Percentiles rank a stretch among this genome's conserved stretches.
These are phyloP conservation scores for Oryza glumipatula DNA, from an alignment of 176 grass and related monocot species.

Conservation along the genomic window DNA sequence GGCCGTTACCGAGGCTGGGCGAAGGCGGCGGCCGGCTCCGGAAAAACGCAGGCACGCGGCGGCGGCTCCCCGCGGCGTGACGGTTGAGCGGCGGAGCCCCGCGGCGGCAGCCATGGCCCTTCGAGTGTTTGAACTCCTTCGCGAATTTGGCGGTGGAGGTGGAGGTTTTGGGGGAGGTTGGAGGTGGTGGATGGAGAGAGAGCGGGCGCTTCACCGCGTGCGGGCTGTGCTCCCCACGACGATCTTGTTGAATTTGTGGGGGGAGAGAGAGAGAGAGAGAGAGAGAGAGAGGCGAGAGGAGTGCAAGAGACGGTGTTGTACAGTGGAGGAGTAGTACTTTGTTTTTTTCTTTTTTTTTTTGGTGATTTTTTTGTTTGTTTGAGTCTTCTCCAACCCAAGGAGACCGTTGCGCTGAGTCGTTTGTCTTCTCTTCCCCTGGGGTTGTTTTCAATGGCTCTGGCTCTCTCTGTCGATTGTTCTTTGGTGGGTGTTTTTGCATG, in stretches of 20 bases:
- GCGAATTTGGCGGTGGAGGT: background rate
- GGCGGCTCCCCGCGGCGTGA: background rate
- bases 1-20: slow-evolving; percentile 27
- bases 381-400: background rate
- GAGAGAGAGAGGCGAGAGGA: background rate
- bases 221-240: slow-evolving; percentile 25
- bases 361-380: background rate
- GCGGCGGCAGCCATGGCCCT: slow-evolving; percentile 20
- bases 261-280: too few relatives aligned
- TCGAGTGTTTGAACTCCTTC: background rate
- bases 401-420: slow-evolving; percentile 45
- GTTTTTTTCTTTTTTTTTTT: background rate
- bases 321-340: background rate
- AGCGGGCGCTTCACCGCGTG: too few relatives aligned
- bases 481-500: slow-evolving; percentile 20
- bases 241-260: slow-evolving; percentile 42
- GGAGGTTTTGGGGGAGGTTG: slow-evolving; percentile 10
- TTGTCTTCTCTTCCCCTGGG: background rate
- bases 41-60: background rate
- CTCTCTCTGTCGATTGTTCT: background rate
- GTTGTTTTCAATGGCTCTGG: slow-evolving; percentile 35
- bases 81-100: slow-evolving; percentile 11
- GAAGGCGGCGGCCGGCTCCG: slow-evolving; percentile 24
- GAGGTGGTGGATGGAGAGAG: background rate
- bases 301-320: slow-evolving; percentile 36